Evolutionary conservation across 2,329 filamentous ascomycete genomes (phyloP), one percentile per base, ranked within the genome.

Genomic region (Zasmidium citrigriseum): DNA sequence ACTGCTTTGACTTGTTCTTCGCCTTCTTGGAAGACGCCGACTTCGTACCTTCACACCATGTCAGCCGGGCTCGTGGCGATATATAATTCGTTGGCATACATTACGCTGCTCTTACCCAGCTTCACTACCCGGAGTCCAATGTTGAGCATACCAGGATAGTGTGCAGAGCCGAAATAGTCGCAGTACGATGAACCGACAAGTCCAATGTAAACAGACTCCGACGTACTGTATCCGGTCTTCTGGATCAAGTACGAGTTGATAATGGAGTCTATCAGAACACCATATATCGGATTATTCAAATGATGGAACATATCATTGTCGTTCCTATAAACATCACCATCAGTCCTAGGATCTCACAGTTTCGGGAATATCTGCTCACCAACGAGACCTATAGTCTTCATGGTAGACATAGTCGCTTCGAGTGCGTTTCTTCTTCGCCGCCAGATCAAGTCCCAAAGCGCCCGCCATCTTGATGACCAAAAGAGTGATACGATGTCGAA

Each of bases 231-330:
- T 12, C 83, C 83, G 74, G 91, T 96, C 68, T 90, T 81, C 52
- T 88, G 81, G 61, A 96, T 91, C 18, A 98, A 84, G 74, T 95
- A 98, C 50, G 88, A 83, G 75, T 97, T 98, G 72, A 96, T 86
- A 58, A 96, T 85, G 1, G 90, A 93, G 78, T 98, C 93, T 74
- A 96, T 71, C 4, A 73, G 59, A 4, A 72, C 67, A 46, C 67
- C 69, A 52, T 73, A 73, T 56, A 71, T 67, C 1, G 70, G 95
- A 57, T 86, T 88, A 56, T 72, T 69, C 41, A 64, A 68, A 73
- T 98, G 93, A 60, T 90, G 83, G 75, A 95, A 96, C 90, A 96
- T 95, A 78, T 96, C 92, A 72, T 96, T 96, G 76, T 96, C 92
- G 73, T 86, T 87, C 91, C 91, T 93, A 46, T n/a, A n/a, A n/a